These are phyloP conservation scores for Boletellus deceptivus DNA, from an alignment of 1,284 basidiomycete genomes.

Conservation along the genomic window DNA sequence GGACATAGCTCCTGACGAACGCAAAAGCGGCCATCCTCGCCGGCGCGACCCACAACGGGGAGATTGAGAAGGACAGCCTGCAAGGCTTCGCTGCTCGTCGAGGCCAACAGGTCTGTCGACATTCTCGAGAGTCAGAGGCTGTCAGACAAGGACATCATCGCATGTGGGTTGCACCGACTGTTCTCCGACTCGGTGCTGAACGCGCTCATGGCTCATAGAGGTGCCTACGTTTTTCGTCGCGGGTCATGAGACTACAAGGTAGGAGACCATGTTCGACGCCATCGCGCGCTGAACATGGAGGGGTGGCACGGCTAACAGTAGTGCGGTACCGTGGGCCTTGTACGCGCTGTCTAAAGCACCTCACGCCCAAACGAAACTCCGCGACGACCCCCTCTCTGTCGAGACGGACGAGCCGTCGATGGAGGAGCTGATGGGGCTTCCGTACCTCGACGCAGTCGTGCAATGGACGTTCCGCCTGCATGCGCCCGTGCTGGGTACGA, in stretches of 20 bases:
- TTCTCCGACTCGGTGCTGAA: slow-evolving; percentile 9
- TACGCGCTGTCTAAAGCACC: slow-evolving; percentile 58
- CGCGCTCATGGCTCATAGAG: slow-evolving; percentile 25
- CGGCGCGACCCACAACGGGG: slow-evolving; percentile 14
- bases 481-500: slow-evolving; percentile 55
- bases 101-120: slow-evolving; percentile 64
- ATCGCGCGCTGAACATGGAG: slow-evolving; percentile 24
- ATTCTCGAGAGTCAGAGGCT: slow-evolving; percentile 57
- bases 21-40: slow-evolving; percentile 38
- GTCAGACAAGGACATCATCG: slow-evolving; percentile 71
- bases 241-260: slow-evolving; percentile 81
- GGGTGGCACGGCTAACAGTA: slow-evolving; percentile 34
- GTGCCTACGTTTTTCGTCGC: slow-evolving; percentile 46
- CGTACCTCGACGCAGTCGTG: slow-evolving; percentile 64
- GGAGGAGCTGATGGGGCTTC: slow-evolving; percentile 59
- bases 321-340: slow-evolving; percentile 58
- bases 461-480: slow-evolving; percentile 69
- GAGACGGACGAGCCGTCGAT: slow-evolving; percentile 53
- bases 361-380: slow-evolving; percentile 61
- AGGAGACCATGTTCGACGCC: background rate
- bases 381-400: slow-evolving; percentile 59
- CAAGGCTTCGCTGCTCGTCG: slow-evolving; percentile 44
- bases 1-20: slow-evolving; percentile 44
- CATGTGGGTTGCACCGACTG: slow-evolving; percentile 50
- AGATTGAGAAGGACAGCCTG: slow-evolving; percentile 32